Percentiles rank a stretch among this genome's conserved stretches.
phyloP scores from a whole-genome alignment of 2,329 filamentous ascomycete species.

The Tolypocladium amazonense region DNA sequence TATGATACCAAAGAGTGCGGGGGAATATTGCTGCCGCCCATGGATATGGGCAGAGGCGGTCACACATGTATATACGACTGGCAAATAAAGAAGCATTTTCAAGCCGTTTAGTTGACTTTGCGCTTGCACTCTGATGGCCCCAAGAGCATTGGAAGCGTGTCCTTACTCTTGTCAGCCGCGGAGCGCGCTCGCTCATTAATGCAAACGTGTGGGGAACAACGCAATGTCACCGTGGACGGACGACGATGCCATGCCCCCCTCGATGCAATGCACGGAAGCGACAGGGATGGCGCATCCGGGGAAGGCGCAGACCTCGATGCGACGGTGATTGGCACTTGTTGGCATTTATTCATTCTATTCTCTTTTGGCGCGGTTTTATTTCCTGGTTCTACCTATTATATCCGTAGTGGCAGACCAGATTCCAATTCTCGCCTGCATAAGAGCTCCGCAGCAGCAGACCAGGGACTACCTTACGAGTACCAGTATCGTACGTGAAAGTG shows the following conservation, averaged over 20 bases:
- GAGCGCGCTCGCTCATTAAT: neutral
- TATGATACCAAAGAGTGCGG: neutral
- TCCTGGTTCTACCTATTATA: neutral
- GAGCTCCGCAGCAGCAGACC: neutral
- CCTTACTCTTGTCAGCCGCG: neutral
- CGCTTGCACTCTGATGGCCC: neutral
- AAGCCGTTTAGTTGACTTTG: neutral
- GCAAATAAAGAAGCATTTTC: neutral
- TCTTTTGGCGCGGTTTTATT: neutral
- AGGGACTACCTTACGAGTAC: neutral
- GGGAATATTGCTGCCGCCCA: neutral
- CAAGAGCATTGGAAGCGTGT: neutral
- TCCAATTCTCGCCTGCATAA: neutral
- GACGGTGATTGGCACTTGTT: neutral
- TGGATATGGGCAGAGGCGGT: neutral
- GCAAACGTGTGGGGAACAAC: neutral
- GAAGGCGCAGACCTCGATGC: neutral
- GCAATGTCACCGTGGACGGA: no score
- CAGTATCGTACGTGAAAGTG: neutral
- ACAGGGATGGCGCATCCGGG: neutral
- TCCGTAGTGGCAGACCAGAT: neutral
- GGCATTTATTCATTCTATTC: neutral
- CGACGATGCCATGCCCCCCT: neutral
- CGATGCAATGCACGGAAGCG: neutral
- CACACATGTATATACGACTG: neutral